Evolutionary conservation across 139 green algal genomes (phyloP).

Genomic region (Coccomyxa sp.): DNA sequence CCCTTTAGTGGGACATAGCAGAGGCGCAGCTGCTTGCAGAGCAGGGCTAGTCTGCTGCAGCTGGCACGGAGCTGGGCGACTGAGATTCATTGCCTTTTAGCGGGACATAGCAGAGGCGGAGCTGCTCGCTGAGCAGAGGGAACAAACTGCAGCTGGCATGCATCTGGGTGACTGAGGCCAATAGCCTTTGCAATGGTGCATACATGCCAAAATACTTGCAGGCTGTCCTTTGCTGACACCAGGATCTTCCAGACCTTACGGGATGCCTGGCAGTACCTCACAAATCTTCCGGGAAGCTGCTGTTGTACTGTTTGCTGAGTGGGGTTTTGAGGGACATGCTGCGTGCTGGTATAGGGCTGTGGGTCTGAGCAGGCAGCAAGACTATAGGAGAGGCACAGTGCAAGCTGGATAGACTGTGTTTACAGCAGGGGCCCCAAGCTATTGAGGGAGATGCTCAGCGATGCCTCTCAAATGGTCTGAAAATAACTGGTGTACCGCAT

Average conservation of each 20-base stretch:
- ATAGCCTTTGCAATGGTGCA: neutral
- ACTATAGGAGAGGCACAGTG: no score
- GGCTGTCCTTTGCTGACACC: neutral
- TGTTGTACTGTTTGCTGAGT: neutral
- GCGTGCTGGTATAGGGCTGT: no score
- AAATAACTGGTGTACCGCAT: no score
- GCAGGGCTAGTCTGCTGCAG: neutral
- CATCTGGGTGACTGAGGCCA: neutral
- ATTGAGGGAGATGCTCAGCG: no score
- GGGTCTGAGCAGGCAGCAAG: no score
- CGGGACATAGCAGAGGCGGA: slow-evolving; percentile 5
- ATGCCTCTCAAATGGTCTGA: no score
- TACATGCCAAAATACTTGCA: neutral
- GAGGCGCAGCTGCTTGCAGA: neutral
- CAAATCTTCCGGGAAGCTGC: neutral
- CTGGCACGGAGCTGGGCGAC: neutral
- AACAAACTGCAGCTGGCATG: neutral
- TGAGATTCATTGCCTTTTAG: slow-evolving; percentile 4
- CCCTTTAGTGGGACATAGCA: slow-evolving; percentile 7
- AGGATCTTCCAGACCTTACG: neutral
- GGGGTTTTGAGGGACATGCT: no score
- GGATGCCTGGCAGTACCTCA: neutral
- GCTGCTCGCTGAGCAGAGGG: neutral
- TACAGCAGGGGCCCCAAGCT: no score
- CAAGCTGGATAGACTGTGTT: no score